Percentiles rank a stretch among this genome's conserved stretches.
Conservation (phyloP, 345 rosid genomes). For the Cochlearia excelsa region DNA sequence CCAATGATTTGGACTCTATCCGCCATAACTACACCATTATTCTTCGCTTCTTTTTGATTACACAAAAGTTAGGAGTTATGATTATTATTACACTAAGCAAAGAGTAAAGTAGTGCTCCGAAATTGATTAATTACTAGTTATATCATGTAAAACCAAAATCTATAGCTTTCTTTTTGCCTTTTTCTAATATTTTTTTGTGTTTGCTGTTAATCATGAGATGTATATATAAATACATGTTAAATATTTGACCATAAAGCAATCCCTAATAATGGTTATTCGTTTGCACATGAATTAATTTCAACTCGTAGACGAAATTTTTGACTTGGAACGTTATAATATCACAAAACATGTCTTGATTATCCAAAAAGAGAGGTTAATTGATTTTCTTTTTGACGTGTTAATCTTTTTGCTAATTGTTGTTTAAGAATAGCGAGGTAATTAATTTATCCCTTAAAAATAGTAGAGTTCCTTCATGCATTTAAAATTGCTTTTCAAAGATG, state of each 20-base stretch:
- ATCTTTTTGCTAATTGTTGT: no score
- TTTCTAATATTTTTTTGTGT: neutral
- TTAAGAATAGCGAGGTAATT: no score
- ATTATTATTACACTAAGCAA: slow-evolving; percentile 35
- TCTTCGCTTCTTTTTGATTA: slow-evolving; percentile 26
- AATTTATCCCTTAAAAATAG: no score
- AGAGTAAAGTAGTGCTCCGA: slow-evolving; percentile 30
- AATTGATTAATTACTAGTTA: neutral
- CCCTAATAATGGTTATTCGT: slow-evolving; percentile 3
- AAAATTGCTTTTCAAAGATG: no score
- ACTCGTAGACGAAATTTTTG: slow-evolving; percentile 35
- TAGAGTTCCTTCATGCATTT: no score
- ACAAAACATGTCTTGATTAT: slow-evolving; percentile 15
- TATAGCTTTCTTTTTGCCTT: slow-evolving; percentile 17
- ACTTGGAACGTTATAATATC: slow-evolving; percentile 15
- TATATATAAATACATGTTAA: slow-evolving; percentile 1
- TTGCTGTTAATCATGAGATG: slow-evolving; percentile 18
- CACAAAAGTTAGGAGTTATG: slow-evolving; percentile 26
- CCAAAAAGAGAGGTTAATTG: slow-evolving; percentile 1
- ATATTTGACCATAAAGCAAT: slow-evolving; percentile 17
- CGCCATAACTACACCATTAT: slow-evolving; percentile 10
- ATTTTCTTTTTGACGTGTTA: neutral
- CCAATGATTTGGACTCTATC: slow-evolving; percentile 41
- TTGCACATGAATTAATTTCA: slow-evolving; percentile 20
- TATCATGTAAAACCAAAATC: slow-evolving; percentile 27